These are phyloP conservation scores for Acanthamoeba royreba DNA, from an alignment of 208 protist genomes.

Conservation along the genomic window DNA sequence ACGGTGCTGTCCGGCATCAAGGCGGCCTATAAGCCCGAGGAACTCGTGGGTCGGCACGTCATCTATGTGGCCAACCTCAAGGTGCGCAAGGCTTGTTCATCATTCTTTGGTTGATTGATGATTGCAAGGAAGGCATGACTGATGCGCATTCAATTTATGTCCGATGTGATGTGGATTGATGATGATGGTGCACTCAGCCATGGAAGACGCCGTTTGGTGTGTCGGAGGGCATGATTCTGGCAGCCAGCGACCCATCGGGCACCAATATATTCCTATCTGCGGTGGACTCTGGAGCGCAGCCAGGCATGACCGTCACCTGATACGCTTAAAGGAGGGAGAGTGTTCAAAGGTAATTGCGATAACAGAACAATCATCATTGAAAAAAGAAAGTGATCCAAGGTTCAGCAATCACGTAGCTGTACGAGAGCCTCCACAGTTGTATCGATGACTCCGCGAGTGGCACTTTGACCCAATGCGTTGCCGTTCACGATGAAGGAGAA, in stretches of 20 bases:
- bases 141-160: no score
- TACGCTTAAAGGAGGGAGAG: no score
- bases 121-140: no score
- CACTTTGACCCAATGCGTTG: background rate
- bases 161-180: background rate
- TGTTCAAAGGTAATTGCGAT: no score
- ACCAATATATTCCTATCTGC: background rate
- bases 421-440: background rate
- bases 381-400: no score
- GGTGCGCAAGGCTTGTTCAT: background rate
- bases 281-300: background rate
- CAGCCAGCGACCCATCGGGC: background rate
- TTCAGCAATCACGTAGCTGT: background rate
- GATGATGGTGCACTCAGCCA: background rate
- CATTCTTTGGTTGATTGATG: background rate
- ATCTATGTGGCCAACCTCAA: constrained; percentile 36
- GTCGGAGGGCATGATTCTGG: background rate
- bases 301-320: background rate
- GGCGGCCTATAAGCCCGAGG: background rate
- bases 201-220: background rate
- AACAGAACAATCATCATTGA: no score
- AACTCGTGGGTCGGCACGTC: background rate
- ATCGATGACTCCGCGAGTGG: background rate
- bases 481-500: background rate
- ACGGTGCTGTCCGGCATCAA: constrained; percentile 22